Base-by-base conservation (phyloP, 352 stramenopile species). In the Phytophthora macrochlamydospora region DNA sequence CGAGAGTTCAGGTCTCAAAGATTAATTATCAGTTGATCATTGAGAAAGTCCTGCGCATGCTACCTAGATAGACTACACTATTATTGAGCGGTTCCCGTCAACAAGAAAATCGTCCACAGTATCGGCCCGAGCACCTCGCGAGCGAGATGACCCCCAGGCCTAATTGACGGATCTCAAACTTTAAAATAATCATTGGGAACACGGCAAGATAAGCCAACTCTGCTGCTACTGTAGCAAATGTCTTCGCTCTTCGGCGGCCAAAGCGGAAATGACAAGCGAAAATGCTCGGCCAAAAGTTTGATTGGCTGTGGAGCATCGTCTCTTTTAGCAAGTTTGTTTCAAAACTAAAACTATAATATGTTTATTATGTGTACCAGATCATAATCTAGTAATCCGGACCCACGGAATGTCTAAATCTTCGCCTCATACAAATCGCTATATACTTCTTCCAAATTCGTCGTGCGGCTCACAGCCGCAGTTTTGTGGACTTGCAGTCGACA, bases 21-120 rank as follows among this genome's bases (percentile, higher is more conserved):
- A 91, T 91, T 91, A 91, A 76, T 64, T 85, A 83, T 89, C 80
- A 90, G 76, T 89, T 83, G 77, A 91, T 91, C 83, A 91, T 87
- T 71, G 83, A 86, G 77, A 81, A 72, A 69, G 48, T 24, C 9
- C 4, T 33, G 30, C 5, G 7, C 14, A 56, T 14, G 32, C 38
- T 28, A 58, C 7, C 14, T 1, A 44, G 18, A 24, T 24, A 24
- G 0, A 24, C 35, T 40, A 11, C 35, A 40, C 35, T 40, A 6
- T 0, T 40, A 6, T 48, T 48, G 11, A 24, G 42, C 11, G 30
- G 60, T 67, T 82, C 74, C 83, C 83, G 67, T 92, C 83, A 92
- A 87, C 81, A 80, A 77, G 77, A 76, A 77, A 78, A 67, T 59
- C 73, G 77, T 92, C 83, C 83, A 85, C 83, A 92, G 75, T 71